These are phyloP conservation scores for Drechslerella coelobrocha DNA, from an alignment of 2,329 filamentous ascomycete genomes.

Conservation along the genomic window DNA sequence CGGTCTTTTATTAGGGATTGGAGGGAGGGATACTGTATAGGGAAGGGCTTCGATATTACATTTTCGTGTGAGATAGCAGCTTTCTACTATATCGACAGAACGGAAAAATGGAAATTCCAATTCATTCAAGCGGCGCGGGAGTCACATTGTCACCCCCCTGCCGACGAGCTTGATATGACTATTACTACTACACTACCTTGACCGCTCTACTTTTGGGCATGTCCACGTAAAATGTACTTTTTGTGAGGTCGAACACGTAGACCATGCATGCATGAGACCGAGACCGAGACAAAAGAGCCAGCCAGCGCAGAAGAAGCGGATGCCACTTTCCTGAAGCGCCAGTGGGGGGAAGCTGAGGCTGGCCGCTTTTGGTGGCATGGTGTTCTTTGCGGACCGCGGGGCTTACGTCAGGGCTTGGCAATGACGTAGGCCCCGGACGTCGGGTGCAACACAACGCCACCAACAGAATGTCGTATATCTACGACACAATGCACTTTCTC, in stretches of 20 bases:
- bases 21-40: conserved; percentile 10
- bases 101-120: conserved; percentile 19
- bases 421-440: conserved; percentile 10
- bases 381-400: no score
- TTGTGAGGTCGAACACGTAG: neutral
- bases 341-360: no score
- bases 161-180: no score
- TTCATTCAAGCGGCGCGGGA: neutral
- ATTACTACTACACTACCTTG: neutral
- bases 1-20: conserved; percentile 53
- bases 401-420: conserved; percentile 5
- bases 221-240: conserved; percentile 3
- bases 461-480: neutral
- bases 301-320: neutral
- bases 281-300: neutral
- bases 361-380: no score
- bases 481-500: neutral
- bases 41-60: no score
- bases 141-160: no score
- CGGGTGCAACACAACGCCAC: neutral
- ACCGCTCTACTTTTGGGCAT: no score
- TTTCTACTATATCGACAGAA: conserved; percentile 48
- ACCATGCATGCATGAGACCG: neutral
- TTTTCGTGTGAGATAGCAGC: no score
- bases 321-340: no score